Conservation (phyloP, 192 early-diverging fungal species). For the Coemansia sp. region DNA sequence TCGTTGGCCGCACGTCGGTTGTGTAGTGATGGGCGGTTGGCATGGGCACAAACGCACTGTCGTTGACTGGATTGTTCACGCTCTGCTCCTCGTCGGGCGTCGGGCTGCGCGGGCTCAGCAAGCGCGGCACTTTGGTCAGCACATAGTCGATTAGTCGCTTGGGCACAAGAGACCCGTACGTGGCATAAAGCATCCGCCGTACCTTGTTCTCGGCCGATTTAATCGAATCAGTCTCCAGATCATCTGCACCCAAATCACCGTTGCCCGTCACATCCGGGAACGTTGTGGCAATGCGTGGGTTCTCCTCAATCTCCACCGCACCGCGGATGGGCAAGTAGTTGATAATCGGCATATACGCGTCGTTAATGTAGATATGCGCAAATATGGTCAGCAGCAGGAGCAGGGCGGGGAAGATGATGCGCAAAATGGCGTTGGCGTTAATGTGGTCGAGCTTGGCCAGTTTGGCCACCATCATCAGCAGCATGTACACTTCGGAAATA, state of each 20-base stretch:
- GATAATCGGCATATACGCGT: conserved; percentile 63
- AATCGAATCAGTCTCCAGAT: conserved; percentile 14
- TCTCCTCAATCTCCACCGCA: conserved; percentile 45
- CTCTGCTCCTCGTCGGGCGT: too few relatives aligned
- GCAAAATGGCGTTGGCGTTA: conserved; percentile 50
- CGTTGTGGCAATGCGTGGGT: conserved; percentile 30
- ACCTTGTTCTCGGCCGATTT: conserved; percentile 19
- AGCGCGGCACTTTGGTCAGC: conserved; percentile 38
- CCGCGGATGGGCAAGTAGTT: conserved; percentile 56
- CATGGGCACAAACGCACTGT: conserved; percentile 14
- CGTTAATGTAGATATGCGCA: conserved; percentile 58
- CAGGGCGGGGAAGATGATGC: conserved; percentile 56
- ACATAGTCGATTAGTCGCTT: conserved; percentile 39
- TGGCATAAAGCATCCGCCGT: conserved; percentile 34
- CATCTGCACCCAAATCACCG: conserved; percentile 15
- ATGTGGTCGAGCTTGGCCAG: conserved; percentile 28
- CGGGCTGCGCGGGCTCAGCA: conserved; percentile 14
- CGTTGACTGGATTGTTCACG: too few relatives aligned
- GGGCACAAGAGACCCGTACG: conserved; percentile 46
- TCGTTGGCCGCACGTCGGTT: conserved; percentile 4
- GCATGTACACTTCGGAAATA: conserved; percentile 74
- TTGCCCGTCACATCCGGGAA: conserved; percentile 37
- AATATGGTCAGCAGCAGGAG: conserved; percentile 58
- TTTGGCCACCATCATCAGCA: conserved; percentile 69
- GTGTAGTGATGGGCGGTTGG: conserved; percentile 40